Percentiles rank a stretch among this genome's conserved stretches.
Evolutionary conservation across 2,329 filamentous ascomycete species (phyloP).

Genomic region (Phialemonium atrogriseum): DNA sequence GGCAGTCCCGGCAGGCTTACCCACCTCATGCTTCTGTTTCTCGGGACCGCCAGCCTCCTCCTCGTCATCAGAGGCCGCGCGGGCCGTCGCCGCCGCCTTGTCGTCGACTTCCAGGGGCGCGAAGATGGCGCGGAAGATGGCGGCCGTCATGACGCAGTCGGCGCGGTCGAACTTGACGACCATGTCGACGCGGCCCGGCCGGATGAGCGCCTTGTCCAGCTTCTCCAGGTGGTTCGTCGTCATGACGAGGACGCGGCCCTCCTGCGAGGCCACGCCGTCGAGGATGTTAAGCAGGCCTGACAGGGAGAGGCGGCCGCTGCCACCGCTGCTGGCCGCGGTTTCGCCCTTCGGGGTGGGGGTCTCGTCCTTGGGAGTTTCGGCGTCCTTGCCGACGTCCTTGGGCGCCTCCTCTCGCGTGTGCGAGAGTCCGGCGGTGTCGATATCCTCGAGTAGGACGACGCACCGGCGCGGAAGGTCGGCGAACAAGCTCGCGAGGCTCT

Average conservation of each 20-base stretch:
- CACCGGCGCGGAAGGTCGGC: conserved; percentile 59
- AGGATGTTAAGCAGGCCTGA: conserved; percentile 75
- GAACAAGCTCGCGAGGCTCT: conserved; percentile 57
- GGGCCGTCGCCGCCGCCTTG: not conserved
- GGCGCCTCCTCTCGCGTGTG: conserved; percentile 34
- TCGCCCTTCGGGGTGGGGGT: conserved; percentile 12
- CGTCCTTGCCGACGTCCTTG: conserved; percentile 7
- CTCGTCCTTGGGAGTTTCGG: conserved; percentile 12
- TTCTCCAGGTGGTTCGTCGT: conserved; percentile 57
- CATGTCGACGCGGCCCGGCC: conserved; percentile 55
- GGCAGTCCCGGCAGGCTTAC: conserved; percentile 18
- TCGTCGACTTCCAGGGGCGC: conserved; percentile 42
- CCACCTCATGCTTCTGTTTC: conserved; percentile 14
- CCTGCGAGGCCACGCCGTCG: conserved; percentile 61
- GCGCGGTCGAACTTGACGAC: conserved; percentile 47
- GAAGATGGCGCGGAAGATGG: conserved; percentile 53
- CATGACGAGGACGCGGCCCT: conserved; percentile 57
- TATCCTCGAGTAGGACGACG: conserved; percentile 68
- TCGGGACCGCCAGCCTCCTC: conserved; percentile 4
- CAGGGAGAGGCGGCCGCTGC: conserved; percentile 48
- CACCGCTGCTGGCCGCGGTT: conserved; percentile 23
- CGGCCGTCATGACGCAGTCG: conserved; percentile 40
- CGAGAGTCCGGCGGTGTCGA: conserved; percentile 64
- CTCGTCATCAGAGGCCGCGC: conserved; percentile 12
- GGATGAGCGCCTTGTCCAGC: conserved; percentile 53